Evolutionary conservation across 495 filamentous ascomycete species (phyloP), one percentile per base, ranked within the genome.

Genomic region (Daldinia loculata): DNA sequence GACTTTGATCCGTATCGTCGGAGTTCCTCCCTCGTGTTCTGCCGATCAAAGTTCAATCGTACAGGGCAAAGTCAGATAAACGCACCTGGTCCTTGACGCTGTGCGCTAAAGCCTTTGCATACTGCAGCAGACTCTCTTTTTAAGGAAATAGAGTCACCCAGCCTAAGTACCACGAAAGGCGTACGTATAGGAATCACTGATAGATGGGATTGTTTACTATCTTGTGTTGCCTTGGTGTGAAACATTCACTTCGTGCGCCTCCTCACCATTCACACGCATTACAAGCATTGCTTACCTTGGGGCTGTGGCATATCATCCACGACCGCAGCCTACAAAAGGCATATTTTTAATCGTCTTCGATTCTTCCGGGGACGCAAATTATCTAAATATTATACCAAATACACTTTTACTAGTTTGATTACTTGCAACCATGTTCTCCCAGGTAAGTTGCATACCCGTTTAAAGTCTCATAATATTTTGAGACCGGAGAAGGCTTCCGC

Each of bases 361-460:
- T 65, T 56, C 34, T 39, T 50, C 50, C 14, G 14, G 26, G 17
- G 15, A 9, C 48, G 1, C 14, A n/a, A 48, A 39, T 29, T 41
- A 56, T 61, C 56, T 17, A 12, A 56, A 66, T 61, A 34, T 39
- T 39, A 2, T 56, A 58, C 19, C 36, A 52, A 56, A 56, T 36
- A 34, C 29, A 56, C 30, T 30, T 19, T 30, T 12, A 36, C 22
- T 59, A 50, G 58, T 6, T 52, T 59, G 38, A 22, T 5, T 34
- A 17, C 9, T 30, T 56, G 48, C 56, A 56, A 66, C 59, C 58
- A 83, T 84, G 80, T 83, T 84, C 67, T 80, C 80, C 6, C 80
- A 80, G 75, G 81, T 80, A 76, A 73, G 70, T 69, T 48, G 45
- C 30, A 24, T 56, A 38, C 50, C 34, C 53, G 27, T 66, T 53